Conservation (phyloP, 352 stramenopile genomes). For the Globisporangium canariense region DNA sequence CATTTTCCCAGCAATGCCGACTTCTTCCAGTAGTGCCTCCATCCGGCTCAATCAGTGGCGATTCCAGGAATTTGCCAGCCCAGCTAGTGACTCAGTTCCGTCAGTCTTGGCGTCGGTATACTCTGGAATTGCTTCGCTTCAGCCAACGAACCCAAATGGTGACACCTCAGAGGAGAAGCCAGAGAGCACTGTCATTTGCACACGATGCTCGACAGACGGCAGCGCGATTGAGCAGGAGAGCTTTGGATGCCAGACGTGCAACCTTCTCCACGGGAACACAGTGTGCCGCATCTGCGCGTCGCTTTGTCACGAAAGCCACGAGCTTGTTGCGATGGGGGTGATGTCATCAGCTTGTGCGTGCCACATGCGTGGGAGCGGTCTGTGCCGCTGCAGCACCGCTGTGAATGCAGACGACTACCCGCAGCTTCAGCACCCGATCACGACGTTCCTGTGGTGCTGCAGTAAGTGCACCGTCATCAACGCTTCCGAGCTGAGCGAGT, state of each 20-base stretch:
- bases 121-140: constrained; percentile 22
- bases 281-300: constrained; percentile 69
- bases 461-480: constrained; percentile 85
- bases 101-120: constrained; percentile 43
- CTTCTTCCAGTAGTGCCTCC: background rate
- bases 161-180: constrained; percentile 14
- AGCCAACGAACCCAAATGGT: constrained; percentile 9
- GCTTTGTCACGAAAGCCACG: constrained; percentile 79
- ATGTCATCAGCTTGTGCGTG: constrained; percentile 72
- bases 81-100: constrained; percentile 13
- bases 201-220: constrained; percentile 68
- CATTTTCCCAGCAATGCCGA: constrained; percentile 32
- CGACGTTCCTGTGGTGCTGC: constrained; percentile 66
- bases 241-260: constrained; percentile 83
- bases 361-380: constrained; percentile 38
- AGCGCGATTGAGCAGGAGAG: constrained; percentile 77
- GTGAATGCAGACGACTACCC: constrained; percentile 38
- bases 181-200: constrained; percentile 41
- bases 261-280: constrained; percentile 56
- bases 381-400: constrained; percentile 51
- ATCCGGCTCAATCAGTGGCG: constrained; percentile 30
- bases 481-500: constrained; percentile 40
- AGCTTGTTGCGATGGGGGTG: constrained; percentile 72
- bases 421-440: constrained; percentile 32
- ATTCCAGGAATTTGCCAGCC: constrained; percentile 21